Base-by-base conservation (phyloP, 257 asterid genomes). In the Ballota nigra region DNA sequence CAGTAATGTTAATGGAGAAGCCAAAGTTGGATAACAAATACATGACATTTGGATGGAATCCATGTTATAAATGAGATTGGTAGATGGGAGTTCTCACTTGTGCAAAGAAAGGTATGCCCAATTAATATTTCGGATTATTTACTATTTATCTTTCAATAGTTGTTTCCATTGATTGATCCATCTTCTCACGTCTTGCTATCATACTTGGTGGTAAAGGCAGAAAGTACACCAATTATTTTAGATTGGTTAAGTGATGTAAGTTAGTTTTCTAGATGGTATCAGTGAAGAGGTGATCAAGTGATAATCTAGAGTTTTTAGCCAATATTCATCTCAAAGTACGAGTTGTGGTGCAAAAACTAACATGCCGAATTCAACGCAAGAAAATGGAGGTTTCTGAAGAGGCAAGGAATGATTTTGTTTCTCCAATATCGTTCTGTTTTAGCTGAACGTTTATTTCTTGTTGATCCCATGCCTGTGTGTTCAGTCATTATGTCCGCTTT, bases 1-100 rank as follows among this genome's bases (percentile, higher is more conserved):
- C 68, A 83, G 86, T 57, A 70, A 73, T 69, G 84, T 89, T 74
- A 89, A 87, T 78, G 96, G 96, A 79, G 96, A 87, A 66, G 92
- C 95, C 72, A 85, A 85, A 66, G 75, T 85, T 57, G 90, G 90
- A 63, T 88, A 76, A 73, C 31, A 33, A 85, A 86, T 80, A 45
- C 29, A 76, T n/a, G n/a, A n/a, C n/a, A n/a, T n/a, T n/a, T n/a
- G n/a, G n/a, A n/a, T n/a, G n/a, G n/a, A n/a, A n/a, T n/a, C n/a
- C n/a, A n/a, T n/a, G n/a, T n/a, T n/a, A n/a, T n/a, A n/a, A n/a
- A n/a, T n/a, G n/a, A n/a, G n/a, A n/a, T n/a, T n/a, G n/a, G n/a
- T n/a, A n/a, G n/a, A n/a, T n/a, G n/a, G n/a, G n/a, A n/a, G n/a
- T n/a, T n/a, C n/a, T n/a, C n/a, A n/a, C n/a, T n/a, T n/a, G n/a